Evolutionary conservation across 2,329 filamentous ascomycete species (phyloP), one percentile per base, ranked within the genome.

Genomic region (Aspergillus viridinutans): DNA sequence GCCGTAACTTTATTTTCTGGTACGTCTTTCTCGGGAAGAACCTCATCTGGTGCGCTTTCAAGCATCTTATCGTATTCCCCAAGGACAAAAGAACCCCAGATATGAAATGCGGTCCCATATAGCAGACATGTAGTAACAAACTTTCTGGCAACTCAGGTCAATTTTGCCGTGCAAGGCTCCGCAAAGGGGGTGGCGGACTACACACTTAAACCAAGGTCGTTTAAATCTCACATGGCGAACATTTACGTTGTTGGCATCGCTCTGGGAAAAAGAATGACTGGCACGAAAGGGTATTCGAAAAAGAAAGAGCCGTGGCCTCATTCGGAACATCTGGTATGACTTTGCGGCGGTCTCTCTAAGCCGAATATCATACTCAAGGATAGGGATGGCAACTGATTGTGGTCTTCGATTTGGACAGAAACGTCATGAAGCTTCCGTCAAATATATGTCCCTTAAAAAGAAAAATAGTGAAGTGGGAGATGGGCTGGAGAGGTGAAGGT

Each of bases 171-270:
- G 54, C 49, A 60, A 51, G 20, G 17, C 21, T 21, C 9, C 17
- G 20, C 10, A 47, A 59, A 25, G 55, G 48, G 48, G 45, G 53
- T 51, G 49, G 52, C n/a, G 53, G 23, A 21, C 47, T n/a, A 55
- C 61, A 51, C 55, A 74, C 72, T 68, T 68, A 42, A 73, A 54
- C 72, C 72, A 71, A 48, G 70, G 72, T 60, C 64, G 68, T 56
- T 66, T 67, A 51, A 72, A 66, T 53, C 65, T 72, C 55, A 73
- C 70, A 63, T 68, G 67, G 25, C 65, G 70, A 35, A 71, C 58
- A 52, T 67, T 69, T 21, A 62, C 53, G 50, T 57, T 35, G 45
- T 52, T 55, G 55, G 62, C 55, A 55, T 54, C 14, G 32, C 43
- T 48, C 45, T 56, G 58, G 59, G 61, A 50, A 47, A 61, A 61